Evolutionary conservation across 306 rosid species (phyloP).

Genomic region (Cucurbita ficifolia): DNA sequence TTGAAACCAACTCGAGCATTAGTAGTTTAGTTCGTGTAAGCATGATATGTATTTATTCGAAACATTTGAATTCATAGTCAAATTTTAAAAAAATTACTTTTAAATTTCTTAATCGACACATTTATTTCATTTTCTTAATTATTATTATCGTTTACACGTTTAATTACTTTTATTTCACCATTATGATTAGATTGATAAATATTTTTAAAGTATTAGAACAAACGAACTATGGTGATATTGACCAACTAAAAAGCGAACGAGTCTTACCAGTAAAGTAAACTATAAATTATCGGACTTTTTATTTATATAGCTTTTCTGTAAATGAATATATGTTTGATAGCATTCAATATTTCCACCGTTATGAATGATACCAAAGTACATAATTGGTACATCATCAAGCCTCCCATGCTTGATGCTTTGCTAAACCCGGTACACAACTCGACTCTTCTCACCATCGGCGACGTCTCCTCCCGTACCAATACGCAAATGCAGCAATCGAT

Average conservation of each 20-base stretch:
- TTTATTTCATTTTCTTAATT: no score
- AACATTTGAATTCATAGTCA: no score
- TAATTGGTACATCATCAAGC: background rate
- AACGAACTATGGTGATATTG: background rate
- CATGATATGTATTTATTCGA: no score
- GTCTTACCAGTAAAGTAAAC: background rate
- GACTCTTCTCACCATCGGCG: constrained; percentile 58
- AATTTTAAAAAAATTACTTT: no score
- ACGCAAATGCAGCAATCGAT: constrained; percentile 72
- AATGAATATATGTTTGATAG: constrained; percentile 9
- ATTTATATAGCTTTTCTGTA: background rate
- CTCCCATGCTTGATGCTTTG: background rate
- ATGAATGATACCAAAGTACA: constrained; percentile 19
- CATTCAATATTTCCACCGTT: constrained; percentile 19
- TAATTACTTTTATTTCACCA: no score
- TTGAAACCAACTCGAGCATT: no score
- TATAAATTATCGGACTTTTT: background rate
- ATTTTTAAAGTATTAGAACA: no score
- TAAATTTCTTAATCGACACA: no score
- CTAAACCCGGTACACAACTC: background rate
- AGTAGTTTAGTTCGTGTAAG: no score
- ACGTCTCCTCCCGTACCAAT: constrained; percentile 77
- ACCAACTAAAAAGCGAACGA: background rate
- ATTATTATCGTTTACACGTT: no score
- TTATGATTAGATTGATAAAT: no score